Evolutionary conservation across 78 protist species (phyloP).

Genomic region (Thecamonas trahens): DNA sequence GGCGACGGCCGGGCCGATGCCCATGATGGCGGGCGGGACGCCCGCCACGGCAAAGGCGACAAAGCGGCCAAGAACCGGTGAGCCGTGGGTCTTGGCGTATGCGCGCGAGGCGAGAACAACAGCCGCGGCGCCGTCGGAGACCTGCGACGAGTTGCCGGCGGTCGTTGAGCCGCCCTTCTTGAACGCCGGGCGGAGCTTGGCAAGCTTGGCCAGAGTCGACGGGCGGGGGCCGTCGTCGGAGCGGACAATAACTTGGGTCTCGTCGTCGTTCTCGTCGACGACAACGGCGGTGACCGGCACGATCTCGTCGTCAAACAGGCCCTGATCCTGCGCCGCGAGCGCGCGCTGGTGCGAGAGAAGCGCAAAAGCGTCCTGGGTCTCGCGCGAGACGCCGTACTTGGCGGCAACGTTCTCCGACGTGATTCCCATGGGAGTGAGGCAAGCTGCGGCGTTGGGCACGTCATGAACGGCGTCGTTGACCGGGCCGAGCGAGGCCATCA

Average conservation of each 20-base stretch:
- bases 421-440: constrained; percentile 82
- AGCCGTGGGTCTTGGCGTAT: constrained; percentile 32
- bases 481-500: no score
- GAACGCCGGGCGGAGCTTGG: constrained; percentile 33
- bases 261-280: constrained; percentile 27
- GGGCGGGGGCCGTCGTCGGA: constrained; percentile 54
- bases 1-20: constrained; percentile 77
- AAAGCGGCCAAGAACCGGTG: constrained; percentile 25
- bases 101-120: constrained; percentile 32
- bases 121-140: constrained; percentile 67
- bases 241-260: constrained; percentile 21
- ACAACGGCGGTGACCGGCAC: constrained; percentile 36
- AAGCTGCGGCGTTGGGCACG: no score
- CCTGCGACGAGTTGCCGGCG: constrained; percentile 60
- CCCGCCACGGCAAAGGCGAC: constrained; percentile 38
- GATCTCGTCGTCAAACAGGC: constrained; percentile 50
- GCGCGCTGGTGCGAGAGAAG: constrained; percentile 56
- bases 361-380: constrained; percentile 76
- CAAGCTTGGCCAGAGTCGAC: neutral
- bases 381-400: constrained; percentile 65
- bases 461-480: no score
- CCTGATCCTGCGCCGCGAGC: constrained; percentile 53
- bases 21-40: constrained; percentile 59
- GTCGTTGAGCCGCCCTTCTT: constrained; percentile 62
- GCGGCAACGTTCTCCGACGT: constrained; percentile 73